These are phyloP conservation scores for Suhomyces bokatorum DNA, from an alignment of 1,139 yeast genomes.

Conservation along the genomic window DNA sequence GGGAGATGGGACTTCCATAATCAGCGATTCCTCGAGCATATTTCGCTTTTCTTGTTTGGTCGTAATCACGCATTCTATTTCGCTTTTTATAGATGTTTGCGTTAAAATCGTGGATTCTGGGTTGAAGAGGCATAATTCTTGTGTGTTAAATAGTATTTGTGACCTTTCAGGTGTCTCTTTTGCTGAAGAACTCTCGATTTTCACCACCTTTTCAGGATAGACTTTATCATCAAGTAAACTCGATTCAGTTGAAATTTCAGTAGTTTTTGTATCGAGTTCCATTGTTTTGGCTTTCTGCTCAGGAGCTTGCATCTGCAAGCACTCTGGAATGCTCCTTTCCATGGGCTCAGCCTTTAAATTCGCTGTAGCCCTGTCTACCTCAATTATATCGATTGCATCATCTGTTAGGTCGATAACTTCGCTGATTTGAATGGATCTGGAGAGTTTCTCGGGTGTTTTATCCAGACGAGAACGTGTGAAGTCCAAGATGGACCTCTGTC, in stretches of 20 bases:
- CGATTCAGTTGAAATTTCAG: too few species aligned
- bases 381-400: neutral
- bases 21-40: too few species aligned
- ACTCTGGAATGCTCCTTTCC: too few species aligned
- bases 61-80: too few species aligned
- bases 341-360: neutral
- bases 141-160: neutral
- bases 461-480: constrained; percentile 5
- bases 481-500: constrained; percentile 20
- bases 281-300: too few species aligned
- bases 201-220: neutral
- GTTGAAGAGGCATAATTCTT: neutral
- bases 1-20: too few species aligned
- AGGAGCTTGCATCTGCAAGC: too few species aligned
- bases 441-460: neutral
- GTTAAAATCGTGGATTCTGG: neutral
- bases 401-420: neutral
- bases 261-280: too few species aligned
- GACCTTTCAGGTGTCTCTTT: neutral
- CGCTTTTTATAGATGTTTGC: neutral
- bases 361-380: neutral
- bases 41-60: too few species aligned
- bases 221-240: too few species aligned
- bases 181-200: neutral
- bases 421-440: neutral